Conservation (phyloP, 805 yeast genomes). For the Zygoascus tannicola region DNA sequence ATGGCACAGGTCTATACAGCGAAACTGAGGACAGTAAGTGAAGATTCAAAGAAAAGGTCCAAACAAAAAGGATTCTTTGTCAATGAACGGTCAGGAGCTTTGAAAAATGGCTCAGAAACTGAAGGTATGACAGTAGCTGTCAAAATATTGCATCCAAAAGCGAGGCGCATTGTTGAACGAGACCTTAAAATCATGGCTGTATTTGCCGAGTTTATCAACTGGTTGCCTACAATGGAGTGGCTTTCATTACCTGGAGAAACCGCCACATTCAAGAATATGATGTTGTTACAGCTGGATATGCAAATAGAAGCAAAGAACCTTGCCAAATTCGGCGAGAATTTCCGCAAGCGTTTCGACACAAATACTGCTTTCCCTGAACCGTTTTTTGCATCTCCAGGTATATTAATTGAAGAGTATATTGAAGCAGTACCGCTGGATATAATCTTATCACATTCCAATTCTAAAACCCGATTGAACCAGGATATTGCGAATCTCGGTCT, state of each 20-base stretch:
- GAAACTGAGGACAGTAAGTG: slow-evolving; percentile 25
- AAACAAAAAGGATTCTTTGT: too few species aligned
- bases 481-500: slow-evolving; percentile 70
- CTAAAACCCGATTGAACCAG: slow-evolving; percentile 15
- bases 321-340: slow-evolving; percentile 60
- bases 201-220: slow-evolving; percentile 62
- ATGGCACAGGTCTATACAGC: slow-evolving; percentile 93
- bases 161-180: slow-evolving; percentile 58
- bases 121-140: slow-evolving; percentile 80
- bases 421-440: slow-evolving; percentile 75
- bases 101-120: slow-evolving; percentile 25
- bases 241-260: slow-evolving; percentile 90
- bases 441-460: slow-evolving; percentile 36
- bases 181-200: slow-evolving; percentile 78
- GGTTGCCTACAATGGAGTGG: slow-evolving; percentile 96
- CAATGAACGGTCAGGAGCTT: slow-evolving; percentile 21
- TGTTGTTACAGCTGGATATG: slow-evolving; percentile 82
- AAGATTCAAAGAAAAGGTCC: slow-evolving; percentile 11
- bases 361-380: slow-evolving; percentile 81
- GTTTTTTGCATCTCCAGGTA: slow-evolving; percentile 56
- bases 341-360: slow-evolving; percentile 43
- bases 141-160: slow-evolving; percentile 87
- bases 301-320: slow-evolving; percentile 84
- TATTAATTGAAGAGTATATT: slow-evolving; percentile 78
- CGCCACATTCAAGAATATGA: slow-evolving; percentile 71